Evolutionary conservation across 2,329 filamentous ascomycete genomes (phyloP), one percentile per base, ranked within the genome.

Genomic region (Cercospora sp.): DNA sequence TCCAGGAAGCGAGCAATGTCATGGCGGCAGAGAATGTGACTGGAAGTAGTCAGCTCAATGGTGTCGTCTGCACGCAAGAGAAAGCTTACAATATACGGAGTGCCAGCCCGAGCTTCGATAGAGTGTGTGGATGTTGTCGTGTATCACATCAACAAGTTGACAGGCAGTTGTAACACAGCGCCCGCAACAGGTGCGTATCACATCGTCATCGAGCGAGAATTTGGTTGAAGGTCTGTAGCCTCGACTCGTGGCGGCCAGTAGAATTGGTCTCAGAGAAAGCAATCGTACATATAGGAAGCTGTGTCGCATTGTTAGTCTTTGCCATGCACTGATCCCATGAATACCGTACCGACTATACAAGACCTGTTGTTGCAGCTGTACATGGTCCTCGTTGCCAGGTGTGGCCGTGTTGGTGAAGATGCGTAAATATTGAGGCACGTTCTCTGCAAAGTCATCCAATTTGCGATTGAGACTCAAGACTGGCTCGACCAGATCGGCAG

Each of bases 151-250:
- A 36, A 81, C 76, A 9, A 79, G 75, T 23, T 70, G 64, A 74
- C 79, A 80, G 8, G 77, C 78, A 57, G 79, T 77, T 10, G 72
- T 69, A 6, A 75, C 75, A n/a, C 78, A 76, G 7, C 64, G 57
- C 6, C 66, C 69, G 7, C 77, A 73, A 12, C 72, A 74, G 12
- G 67, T 66, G n/a, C 65, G 79, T 74, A 67, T 77, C 62, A 65
- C 75, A 72, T 74, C 78, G 70, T 61, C 81, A 72, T 51, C 76
- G 76, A 72, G 80, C 75, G 60, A 80, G 70, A 23, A 80, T 68
- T 67, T 65, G 1, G 58, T 67, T 12, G 60, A 48, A n/a, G 63
- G 51, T 20, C 48, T 64, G 9, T 58, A 55, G 36, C 68, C 73
- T 7, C 75, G 75, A 63, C 72, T 79, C 23, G 77, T 76, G 62